phyloP scores from a whole-genome alignment of 1,284 basidiomycete species.

The Melampsora larici-populina region DNA sequence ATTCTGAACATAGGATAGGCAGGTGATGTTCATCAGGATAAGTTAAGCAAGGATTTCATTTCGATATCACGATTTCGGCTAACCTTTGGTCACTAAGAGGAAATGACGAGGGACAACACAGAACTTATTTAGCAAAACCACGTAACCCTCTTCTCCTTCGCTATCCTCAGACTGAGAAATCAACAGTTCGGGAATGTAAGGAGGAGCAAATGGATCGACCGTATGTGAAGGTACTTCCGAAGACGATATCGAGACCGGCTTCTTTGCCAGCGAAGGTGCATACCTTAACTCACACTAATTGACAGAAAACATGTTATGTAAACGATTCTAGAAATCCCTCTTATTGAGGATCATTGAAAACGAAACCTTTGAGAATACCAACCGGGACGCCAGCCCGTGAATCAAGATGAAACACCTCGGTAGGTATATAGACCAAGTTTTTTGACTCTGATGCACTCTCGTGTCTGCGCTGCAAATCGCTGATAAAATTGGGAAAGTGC shows the following conservation, averaged over 20 bases:
- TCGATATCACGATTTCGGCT: conserved; percentile 42
- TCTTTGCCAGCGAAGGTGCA: conserved; percentile 8
- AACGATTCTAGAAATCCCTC: no score
- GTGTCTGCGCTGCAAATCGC: neutral
- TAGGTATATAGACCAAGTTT: neutral
- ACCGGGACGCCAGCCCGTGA: neutral
- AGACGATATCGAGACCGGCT: neutral
- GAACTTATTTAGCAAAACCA: conserved; percentile 75
- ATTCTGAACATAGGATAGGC: conserved; percentile 58
- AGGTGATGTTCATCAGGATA: neutral
- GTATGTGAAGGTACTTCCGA: neutral
- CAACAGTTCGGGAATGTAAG: conserved; percentile 69
- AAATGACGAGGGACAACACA: conserved; percentile 78
- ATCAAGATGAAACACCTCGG: neutral
- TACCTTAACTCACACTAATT: conserved; percentile 42
- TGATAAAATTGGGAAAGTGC: neutral
- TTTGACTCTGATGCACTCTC: neutral
- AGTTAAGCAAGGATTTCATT: conserved; percentile 49
- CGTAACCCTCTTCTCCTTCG: conserved; percentile 65
- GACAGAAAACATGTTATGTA: conserved; percentile 39
- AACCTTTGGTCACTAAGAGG: conserved; percentile 73
- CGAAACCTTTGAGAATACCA: neutral
- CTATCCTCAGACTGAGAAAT: conserved; percentile 69
- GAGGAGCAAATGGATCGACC: conserved; percentile 71
- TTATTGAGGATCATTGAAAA: no score